Evolutionary conservation across 257 asterid genomes (phyloP).

Genomic region (Solanum lignicaule): DNA sequence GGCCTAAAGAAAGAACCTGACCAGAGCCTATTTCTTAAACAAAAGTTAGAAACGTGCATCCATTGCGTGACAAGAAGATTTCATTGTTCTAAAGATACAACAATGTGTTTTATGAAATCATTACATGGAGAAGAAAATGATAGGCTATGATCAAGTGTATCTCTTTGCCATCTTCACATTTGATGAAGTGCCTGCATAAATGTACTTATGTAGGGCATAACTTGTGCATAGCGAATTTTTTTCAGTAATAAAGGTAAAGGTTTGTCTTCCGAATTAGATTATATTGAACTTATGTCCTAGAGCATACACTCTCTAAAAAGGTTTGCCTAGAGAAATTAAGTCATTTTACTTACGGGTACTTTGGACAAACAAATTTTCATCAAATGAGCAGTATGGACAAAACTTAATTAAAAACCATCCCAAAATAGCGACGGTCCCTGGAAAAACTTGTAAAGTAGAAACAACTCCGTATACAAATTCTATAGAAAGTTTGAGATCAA

Average conservation of each 20-base stretch:
- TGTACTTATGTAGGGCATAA: neutral
- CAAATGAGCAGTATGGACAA: neutral
- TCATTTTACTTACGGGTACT: neutral
- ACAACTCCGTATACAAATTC: neutral
- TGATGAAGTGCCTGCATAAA: neutral
- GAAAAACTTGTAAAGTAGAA: neutral
- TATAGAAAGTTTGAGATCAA: neutral
- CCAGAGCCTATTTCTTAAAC: neutral
- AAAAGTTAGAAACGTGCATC: neutral
- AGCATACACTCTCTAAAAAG: neutral
- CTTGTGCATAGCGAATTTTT: too few species aligned
- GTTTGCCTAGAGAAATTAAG: neutral
- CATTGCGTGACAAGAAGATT: neutral
- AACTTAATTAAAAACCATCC: neutral
- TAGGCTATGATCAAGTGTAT: neutral
- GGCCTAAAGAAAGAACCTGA: neutral
- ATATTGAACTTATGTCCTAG: neutral
- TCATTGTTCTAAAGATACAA: neutral
- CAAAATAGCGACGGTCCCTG: neutral
- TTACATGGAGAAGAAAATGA: neutral
- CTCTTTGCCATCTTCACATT: neutral
- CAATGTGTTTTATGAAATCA: neutral
- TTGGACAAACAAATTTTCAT: neutral
- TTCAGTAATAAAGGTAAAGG: neutral
- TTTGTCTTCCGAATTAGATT: too few species aligned